Conservation (phyloP, 345 rosid genomes). For the Lepidium aucheri region DNA sequence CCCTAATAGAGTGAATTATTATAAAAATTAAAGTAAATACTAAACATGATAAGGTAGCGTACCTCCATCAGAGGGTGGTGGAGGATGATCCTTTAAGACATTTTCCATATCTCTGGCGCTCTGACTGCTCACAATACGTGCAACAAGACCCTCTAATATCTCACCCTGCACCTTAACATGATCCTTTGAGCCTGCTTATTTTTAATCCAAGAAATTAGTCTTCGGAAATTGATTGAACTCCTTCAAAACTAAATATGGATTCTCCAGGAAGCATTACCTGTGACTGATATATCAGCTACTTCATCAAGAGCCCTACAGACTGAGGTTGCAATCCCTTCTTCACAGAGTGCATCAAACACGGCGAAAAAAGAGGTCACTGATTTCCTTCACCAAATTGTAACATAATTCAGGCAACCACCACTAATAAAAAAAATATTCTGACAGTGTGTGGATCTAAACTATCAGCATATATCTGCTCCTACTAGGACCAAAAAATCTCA, state of each 20-base stretch:
- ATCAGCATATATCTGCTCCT: not conserved
- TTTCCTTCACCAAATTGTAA: conserved; percentile 51
- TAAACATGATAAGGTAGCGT: conserved; percentile 12
- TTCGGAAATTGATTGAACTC: not conserved
- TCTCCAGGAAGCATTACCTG: conserved; percentile 40
- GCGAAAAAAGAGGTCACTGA: conserved; percentile 75
- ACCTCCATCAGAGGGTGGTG: conserved; percentile 66
- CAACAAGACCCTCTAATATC: conserved; percentile 98
- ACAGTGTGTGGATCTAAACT: not conserved
- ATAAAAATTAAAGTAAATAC: not conserved
- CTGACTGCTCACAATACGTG: conserved; percentile 75
- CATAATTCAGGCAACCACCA: conserved; percentile 5
- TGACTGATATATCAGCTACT: conserved; percentile 85
- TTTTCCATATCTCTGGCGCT: conserved; percentile 72
- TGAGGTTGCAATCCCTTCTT: conserved; percentile 88
- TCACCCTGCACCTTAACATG: conserved; percentile 86
- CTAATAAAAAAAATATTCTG: not conserved
- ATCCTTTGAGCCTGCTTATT: conserved; percentile 64
- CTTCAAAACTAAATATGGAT: not conserved
- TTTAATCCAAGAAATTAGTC: not conserved
- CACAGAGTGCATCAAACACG: conserved; percentile 80
- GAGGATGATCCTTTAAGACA: conserved; percentile 61
- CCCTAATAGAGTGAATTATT: too few relatives aligned
- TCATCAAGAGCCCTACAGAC: conserved; percentile 91
- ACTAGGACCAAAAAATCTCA: not conserved